phyloP scores from a whole-genome alignment of 2,329 filamentous ascomycete species.

The Apiospora koreana region DNA sequence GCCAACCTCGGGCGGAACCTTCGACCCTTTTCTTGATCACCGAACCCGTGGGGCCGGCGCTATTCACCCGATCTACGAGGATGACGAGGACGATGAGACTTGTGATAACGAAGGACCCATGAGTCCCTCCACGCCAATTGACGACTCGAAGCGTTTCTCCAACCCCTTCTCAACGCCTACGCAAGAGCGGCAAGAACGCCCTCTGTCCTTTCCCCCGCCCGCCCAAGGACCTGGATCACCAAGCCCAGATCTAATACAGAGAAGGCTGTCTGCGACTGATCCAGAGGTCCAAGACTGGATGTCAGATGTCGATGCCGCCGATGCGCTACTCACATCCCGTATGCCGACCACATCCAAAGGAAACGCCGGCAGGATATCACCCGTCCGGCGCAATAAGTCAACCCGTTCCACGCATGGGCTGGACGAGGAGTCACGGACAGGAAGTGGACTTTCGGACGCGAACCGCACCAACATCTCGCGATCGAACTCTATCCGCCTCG shows the following conservation, averaged over 20 bases:
- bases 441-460: slow-evolving; percentile 58
- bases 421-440: slow-evolving; percentile 55
- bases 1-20: slow-evolving; percentile 28
- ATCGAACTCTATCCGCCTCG: slow-evolving; percentile 37
- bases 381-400: slow-evolving; percentile 18
- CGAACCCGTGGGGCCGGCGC: slow-evolving; percentile 34
- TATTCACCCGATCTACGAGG: slow-evolving; percentile 62
- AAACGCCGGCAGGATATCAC: slow-evolving; percentile 19
- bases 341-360: slow-evolving; percentile 37
- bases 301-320: slow-evolving; percentile 55
- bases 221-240: slow-evolving; percentile 38
- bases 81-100: slow-evolving; percentile 50
- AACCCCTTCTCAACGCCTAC: slow-evolving; percentile 55
- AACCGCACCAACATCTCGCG: slow-evolving; percentile 47
- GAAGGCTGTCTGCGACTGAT: slow-evolving; percentile 34
- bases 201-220: slow-evolving; percentile 30
- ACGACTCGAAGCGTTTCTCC: slow-evolving; percentile 30
- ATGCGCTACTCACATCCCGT: slow-evolving; percentile 49
- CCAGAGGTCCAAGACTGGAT: slow-evolving; percentile 61
- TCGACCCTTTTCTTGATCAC: slow-evolving; percentile 23
- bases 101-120: slow-evolving; percentile 30
- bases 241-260: slow-evolving; percentile 40
- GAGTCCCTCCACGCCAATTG: slow-evolving; percentile 21
- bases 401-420: slow-evolving; percentile 27
- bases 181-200: slow-evolving; percentile 24